These are phyloP conservation scores for Ampelocalamus luodianensis DNA, from an alignment of 176 grass and related monocot species.

Conservation along the genomic window DNA sequence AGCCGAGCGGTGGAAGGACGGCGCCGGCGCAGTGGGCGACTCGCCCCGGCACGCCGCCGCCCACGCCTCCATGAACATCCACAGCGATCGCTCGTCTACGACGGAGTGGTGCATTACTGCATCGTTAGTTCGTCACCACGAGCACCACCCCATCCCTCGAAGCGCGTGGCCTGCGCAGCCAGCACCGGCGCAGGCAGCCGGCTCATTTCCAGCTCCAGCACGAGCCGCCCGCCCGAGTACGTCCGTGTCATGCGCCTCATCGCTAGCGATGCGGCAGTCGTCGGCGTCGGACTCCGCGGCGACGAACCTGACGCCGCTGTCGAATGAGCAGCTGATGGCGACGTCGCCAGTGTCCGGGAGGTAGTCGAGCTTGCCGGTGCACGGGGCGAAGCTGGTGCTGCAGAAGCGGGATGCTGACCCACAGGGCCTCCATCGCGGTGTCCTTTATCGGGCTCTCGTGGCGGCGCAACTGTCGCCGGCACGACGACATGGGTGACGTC, in stretches of 20 bases:
- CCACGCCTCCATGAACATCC: constrained; percentile 37
- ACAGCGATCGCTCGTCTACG: constrained; percentile 34
- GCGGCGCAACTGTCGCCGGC: background rate
- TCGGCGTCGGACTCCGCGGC: constrained; percentile 51
- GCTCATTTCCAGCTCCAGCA: constrained; percentile 41
- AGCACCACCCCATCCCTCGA: constrained; percentile 14
- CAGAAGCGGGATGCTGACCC: constrained; percentile 3
- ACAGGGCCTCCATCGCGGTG: constrained; percentile 33
- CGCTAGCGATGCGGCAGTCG: constrained; percentile 18
- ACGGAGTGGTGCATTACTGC: constrained; percentile 43
- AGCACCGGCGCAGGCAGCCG: constrained; percentile 47
- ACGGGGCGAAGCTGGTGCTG: constrained; percentile 43
- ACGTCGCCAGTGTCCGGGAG: constrained; percentile 36
- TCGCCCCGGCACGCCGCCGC: background rate
- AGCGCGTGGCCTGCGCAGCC: constrained; percentile 53
- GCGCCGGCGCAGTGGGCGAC: background rate
- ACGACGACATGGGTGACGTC: constrained; percentile 25
- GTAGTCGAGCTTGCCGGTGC: constrained; percentile 45
- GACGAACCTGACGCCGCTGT: constrained; percentile 39
- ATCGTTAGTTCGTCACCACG: background rate
- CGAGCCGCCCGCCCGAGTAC: constrained; percentile 38
- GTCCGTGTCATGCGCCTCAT: constrained; percentile 39
- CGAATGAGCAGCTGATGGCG: constrained; percentile 40
- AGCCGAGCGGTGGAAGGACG: background rate
- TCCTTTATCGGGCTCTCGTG: constrained; percentile 29